Evolutionary conservation across 257 asterid species (phyloP).

Genomic region (Fraxinus cuspidata): DNA sequence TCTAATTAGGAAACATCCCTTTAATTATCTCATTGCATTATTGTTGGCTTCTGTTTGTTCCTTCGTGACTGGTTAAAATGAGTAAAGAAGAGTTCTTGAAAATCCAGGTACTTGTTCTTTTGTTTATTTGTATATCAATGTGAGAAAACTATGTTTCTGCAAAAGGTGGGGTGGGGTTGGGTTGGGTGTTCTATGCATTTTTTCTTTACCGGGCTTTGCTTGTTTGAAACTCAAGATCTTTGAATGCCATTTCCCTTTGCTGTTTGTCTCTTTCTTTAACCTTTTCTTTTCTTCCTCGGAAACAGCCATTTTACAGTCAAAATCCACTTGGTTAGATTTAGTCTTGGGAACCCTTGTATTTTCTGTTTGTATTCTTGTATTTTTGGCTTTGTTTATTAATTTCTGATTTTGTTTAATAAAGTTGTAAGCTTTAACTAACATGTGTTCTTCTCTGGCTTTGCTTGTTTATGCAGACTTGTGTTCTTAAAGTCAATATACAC

Average conservation of each 20-base stretch:
- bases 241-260: conserved; percentile 22
- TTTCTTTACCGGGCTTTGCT: conserved; percentile 34
- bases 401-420: conserved; percentile 33
- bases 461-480: conserved; percentile 90
- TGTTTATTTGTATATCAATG: conserved; percentile 22
- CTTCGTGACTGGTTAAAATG: conserved; percentile 45
- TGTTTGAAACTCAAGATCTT: conserved; percentile 21
- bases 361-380: conserved; percentile 11
- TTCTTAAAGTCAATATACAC: conserved; percentile 89
- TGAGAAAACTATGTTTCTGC: not conserved
- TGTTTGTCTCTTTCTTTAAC: conserved; percentile 4
- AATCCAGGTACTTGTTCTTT: conserved; percentile 68
- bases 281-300: conserved; percentile 5
- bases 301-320: conserved; percentile 17
- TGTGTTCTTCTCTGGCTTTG: conserved; percentile 50
- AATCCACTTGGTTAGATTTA: conserved; percentile 17
- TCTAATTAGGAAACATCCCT: conserved; percentile 34
- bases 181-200: conserved; percentile 20
- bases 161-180: not conserved
- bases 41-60: conserved; percentile 21
- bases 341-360: not conserved
- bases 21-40: conserved; percentile 22
- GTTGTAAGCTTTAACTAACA: conserved; percentile 35
- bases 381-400: conserved; percentile 1
- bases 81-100: conserved; percentile 95